phyloP scores from a whole-genome alignment of 2,329 filamentous ascomycete genomes.

The Parascedosporium putredinis region DNA sequence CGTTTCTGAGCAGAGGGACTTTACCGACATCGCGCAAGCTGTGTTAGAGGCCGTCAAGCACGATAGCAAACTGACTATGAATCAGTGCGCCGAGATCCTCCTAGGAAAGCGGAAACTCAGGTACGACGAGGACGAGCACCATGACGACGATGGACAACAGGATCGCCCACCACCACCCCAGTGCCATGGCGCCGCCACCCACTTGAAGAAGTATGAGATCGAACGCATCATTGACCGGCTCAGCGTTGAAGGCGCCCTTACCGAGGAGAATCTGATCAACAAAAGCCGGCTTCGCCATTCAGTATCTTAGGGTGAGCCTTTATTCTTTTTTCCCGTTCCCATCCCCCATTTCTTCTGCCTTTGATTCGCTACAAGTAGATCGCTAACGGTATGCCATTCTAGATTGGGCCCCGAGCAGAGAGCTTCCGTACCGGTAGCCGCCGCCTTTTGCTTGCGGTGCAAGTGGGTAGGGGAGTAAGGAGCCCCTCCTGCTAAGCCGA shows the following conservation, averaged over 20 bases:
- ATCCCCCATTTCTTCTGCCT: not conserved
- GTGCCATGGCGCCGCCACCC: slow-evolving; percentile 56
- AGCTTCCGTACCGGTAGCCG: slow-evolving; percentile 33
- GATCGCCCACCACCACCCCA: not conserved
- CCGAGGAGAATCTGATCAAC: slow-evolving; percentile 59
- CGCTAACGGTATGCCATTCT: not conserved
- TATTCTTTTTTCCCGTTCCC: no score
- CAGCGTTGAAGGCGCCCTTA: slow-evolving; percentile 60
- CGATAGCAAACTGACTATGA: slow-evolving; percentile 54
- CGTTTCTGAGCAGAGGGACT: slow-evolving; percentile 63
- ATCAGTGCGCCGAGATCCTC: slow-evolving; percentile 77
- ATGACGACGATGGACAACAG: slow-evolving; percentile 7
- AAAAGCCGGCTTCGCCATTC: slow-evolving; percentile 55
- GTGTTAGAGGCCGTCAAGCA: slow-evolving; percentile 57
- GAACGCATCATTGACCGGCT: slow-evolving; percentile 77
- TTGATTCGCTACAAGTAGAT: not conserved
- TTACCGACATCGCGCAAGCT: slow-evolving; percentile 62
- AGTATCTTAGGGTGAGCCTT: slow-evolving; percentile 54
- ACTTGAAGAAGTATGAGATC: slow-evolving; percentile 63
- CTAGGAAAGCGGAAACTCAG: slow-evolving; percentile 42
- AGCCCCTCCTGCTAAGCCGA: slow-evolving; percentile 20
- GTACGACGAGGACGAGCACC: not conserved
- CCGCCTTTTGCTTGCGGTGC: slow-evolving; percentile 34
- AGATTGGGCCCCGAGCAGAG: slow-evolving; percentile 30
- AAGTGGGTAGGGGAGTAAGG: slow-evolving; percentile 23